phyloP scores from a whole-genome alignment of 768 basidiomycete genomes.

The Russula brevipes region DNA sequence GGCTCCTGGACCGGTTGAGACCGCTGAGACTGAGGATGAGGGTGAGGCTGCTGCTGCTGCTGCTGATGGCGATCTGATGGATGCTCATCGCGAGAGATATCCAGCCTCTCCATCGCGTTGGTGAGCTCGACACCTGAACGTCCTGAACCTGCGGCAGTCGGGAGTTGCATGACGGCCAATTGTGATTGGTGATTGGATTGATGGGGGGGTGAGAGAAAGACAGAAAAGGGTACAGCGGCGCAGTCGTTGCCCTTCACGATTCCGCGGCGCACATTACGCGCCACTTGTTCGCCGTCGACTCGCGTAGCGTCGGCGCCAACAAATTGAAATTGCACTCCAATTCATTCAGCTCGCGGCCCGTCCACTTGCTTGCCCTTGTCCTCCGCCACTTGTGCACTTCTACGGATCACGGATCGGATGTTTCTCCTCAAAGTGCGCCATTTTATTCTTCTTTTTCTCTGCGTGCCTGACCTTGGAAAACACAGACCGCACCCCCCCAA shows the following conservation, averaged over 20 bases:
- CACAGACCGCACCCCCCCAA: no score
- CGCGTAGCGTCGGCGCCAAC: no score
- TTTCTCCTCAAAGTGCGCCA: background rate
- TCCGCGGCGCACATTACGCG: no score
- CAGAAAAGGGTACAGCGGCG: background rate
- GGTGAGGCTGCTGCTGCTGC: background rate
- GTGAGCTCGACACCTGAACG: background rate
- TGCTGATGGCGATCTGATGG: background rate
- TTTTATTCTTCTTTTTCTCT: background rate
- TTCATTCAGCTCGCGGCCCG: no score
- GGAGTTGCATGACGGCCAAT: background rate
- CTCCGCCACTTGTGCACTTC: no score
- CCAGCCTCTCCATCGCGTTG: background rate
- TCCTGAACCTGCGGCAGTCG: background rate
- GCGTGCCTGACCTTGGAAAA: background rate
- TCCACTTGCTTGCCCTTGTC: no score
- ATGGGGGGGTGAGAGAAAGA: background rate
- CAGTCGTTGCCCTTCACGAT: background rate
- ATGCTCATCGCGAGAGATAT: background rate
- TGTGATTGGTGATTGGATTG: background rate
- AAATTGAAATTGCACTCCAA: no score
- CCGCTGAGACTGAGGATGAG: background rate
- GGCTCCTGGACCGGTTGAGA: background rate
- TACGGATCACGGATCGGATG: background rate
- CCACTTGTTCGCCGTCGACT: no score